These are phyloP conservation scores for Reticulascus tulasneorum DNA, from an alignment of 2,329 filamentous ascomycete species.

Conservation along the genomic window DNA sequence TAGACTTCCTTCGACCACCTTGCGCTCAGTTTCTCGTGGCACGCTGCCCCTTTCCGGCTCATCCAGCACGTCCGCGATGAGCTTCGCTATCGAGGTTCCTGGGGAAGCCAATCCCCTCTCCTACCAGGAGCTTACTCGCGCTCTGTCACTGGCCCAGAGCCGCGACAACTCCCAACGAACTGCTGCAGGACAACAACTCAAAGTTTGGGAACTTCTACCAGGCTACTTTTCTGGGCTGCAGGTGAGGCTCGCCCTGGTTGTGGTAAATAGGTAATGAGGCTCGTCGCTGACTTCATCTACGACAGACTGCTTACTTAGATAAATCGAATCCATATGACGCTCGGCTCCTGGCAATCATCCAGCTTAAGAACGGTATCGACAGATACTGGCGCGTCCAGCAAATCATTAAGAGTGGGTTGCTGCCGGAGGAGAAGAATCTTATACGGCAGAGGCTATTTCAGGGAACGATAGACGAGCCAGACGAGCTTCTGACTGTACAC, in stretches of 20 bases:
- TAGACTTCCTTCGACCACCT: not conserved
- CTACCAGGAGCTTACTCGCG: slow-evolving; percentile 59
- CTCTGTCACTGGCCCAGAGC: slow-evolving; percentile 60
- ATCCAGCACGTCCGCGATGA: slow-evolving; percentile 45
- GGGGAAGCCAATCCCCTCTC: slow-evolving; percentile 74
- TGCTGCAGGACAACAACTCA: slow-evolving; percentile 65
- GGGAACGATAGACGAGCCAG: slow-evolving; percentile 72
- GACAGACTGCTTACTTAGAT: slow-evolving; percentile 75
- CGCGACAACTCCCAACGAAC: slow-evolving; percentile 60
- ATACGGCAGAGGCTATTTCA: slow-evolving; percentile 75
- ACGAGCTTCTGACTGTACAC: slow-evolving; percentile 73
- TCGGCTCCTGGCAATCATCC: slow-evolving; percentile 86
- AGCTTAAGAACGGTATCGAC: slow-evolving; percentile 95
- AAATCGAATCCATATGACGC: slow-evolving; percentile 70
- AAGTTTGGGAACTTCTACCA: slow-evolving; percentile 63
- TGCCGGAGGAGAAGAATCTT: slow-evolving; percentile 68
- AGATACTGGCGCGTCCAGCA: slow-evolving; percentile 78
- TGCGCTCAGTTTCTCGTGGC: slow-evolving; percentile 5
- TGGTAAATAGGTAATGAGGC: slow-evolving; percentile 13
- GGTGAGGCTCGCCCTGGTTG: slow-evolving; percentile 39
- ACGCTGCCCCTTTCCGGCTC: slow-evolving; percentile 8
- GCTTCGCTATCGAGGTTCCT: slow-evolving; percentile 70
- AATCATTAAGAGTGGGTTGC: slow-evolving; percentile 57
- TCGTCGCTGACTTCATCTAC: slow-evolving; percentile 4
- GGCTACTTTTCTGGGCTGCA: slow-evolving; percentile 68